Evolutionary conservation across 495 filamentous ascomycete species (phyloP).

Genomic region (Podospora fimiseda): DNA sequence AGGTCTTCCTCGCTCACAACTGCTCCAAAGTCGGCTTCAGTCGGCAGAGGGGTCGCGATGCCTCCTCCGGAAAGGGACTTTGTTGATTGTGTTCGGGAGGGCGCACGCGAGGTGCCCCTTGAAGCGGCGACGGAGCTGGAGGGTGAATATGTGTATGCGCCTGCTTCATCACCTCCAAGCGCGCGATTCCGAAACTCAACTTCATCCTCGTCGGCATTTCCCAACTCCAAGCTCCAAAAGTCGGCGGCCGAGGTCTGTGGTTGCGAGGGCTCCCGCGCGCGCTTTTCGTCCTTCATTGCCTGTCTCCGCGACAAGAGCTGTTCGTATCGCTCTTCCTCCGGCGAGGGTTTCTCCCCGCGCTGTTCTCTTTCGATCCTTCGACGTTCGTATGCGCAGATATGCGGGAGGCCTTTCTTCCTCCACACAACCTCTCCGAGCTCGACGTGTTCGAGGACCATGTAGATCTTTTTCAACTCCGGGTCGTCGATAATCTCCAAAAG

Average conservation of each 20-base stretch:
- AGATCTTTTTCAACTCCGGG: conserved; percentile 90
- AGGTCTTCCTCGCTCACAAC: conserved; percentile 36
- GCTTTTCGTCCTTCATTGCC: conserved; percentile 49
- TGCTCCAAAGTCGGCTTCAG: conserved; percentile 35
- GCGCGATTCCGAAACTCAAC: conserved; percentile 34
- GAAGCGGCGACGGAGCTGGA: conserved; percentile 30
- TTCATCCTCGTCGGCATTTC: conserved; percentile 57
- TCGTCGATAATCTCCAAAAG: conserved; percentile 97
- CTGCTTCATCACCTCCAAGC: conserved; percentile 26
- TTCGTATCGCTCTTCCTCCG: conserved; percentile 59
- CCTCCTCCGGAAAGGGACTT: conserved; percentile 38
- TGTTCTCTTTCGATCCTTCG: conserved; percentile 67
- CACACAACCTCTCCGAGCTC: conserved; percentile 90
- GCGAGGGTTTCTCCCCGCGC: conserved; percentile 50
- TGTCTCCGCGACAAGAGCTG: conserved; percentile 51
- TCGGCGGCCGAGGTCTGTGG: conserved; percentile 42
- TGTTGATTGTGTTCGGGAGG: conserved; percentile 39
- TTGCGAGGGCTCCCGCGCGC: conserved; percentile 36
- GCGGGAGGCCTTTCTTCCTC: conserved; percentile 74
- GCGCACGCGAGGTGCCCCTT: conserved; percentile 36
- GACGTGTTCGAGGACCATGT: conserved; percentile 92
- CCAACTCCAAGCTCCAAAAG: conserved; percentile 78
- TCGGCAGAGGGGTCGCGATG: conserved; percentile 37
- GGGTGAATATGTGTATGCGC: conserved; percentile 12
- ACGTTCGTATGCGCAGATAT: conserved; percentile 77